Conservation (phyloP, 805 yeast species). For the Saturnispora saitoi region DNA sequence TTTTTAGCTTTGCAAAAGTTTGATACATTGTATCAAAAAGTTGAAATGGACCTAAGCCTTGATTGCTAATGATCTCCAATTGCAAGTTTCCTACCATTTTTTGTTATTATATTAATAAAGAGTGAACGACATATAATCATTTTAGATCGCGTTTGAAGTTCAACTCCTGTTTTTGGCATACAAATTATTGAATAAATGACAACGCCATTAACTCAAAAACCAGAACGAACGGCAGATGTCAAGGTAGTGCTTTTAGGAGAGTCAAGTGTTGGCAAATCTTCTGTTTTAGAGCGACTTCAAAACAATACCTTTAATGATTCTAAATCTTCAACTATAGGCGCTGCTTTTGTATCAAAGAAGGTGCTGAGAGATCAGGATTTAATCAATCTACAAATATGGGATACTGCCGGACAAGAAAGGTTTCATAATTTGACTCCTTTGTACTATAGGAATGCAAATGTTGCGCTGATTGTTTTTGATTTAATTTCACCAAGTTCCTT, state of each 20-base stretch:
- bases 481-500: conserved; percentile 47
- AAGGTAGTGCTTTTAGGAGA: conserved; percentile 38
- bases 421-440: conserved; percentile 77
- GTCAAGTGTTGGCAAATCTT: conserved; percentile 56
- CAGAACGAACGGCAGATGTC: conserved; percentile 26
- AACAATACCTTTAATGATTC: conserved; percentile 62
- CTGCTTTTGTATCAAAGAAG: conserved; percentile 88
- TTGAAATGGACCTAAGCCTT: conserved; percentile 21
- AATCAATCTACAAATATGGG: conserved; percentile 70
- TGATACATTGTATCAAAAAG: conserved; percentile 23
- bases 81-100: conserved; percentile 8
- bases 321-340: conserved; percentile 95
- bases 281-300: conserved; percentile 76
- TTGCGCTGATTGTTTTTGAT: conserved; percentile 86
- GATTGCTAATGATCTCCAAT: conserved; percentile 20
- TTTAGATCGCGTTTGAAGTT: background rate
- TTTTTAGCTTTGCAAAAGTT: conserved; percentile 13
- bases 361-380: conserved; percentile 29
- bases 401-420: conserved; percentile 93
- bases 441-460: conserved; percentile 73
- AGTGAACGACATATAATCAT: background rate
- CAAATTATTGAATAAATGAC: background rate
- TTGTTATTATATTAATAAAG: background rate
- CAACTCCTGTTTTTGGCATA: background rate
- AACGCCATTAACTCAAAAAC: conserved; percentile 12